Base-by-base conservation (phyloP, 192 early-diverging fungal genomes). In the Backusella psychrophila region DNA sequence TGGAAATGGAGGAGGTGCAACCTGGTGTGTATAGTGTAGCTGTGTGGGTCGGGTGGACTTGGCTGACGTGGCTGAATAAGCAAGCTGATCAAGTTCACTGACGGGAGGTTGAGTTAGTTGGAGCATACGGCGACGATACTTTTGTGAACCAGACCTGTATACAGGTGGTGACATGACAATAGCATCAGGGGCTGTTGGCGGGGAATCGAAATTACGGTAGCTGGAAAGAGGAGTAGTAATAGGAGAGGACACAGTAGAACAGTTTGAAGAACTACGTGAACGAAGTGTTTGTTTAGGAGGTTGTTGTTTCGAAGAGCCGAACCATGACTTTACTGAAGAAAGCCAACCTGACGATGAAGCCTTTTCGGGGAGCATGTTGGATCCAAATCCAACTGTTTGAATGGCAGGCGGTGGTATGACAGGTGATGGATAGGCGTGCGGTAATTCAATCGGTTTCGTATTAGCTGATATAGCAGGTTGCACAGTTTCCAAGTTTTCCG, bases 251-350 rank as follows among this genome's bases (percentile, higher is more conserved):
- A 67, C 52, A 34, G 46, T 69, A 17, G 75, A 68, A 66, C 75
- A 75, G 42, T 75, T 65, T 34, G 65, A 56, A n/a, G 52, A 56
- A 36, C 44, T 35, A 26, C 49, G 33, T 21, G 52, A 53, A 33
- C 49, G 41, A 15, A 42, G 36, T 53, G 75, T 39, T 23, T 29
- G 31, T 41, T 39, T 34, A 19, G 41, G 69, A 23, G 21, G 68
- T 41, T 46, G 52, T 34, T 52, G 52, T 56, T 78, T 33, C 63
- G n/a, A 56, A 29, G 41, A 26, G 9, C 67, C 78, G 71, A 81
- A 81, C 80, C 76, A 81, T 31, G 73, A 75, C 26, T 77, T 81
- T 59, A 81, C 80, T 3, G 80, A 81, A 9, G 76, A 56, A 9
- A 81, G 46, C 73, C 76, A 81, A 35, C 76, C 76, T 5, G 72